Evolutionary conservation across 768 basidiomycete species (phyloP).

Genomic region (Boletellus ananas): DNA sequence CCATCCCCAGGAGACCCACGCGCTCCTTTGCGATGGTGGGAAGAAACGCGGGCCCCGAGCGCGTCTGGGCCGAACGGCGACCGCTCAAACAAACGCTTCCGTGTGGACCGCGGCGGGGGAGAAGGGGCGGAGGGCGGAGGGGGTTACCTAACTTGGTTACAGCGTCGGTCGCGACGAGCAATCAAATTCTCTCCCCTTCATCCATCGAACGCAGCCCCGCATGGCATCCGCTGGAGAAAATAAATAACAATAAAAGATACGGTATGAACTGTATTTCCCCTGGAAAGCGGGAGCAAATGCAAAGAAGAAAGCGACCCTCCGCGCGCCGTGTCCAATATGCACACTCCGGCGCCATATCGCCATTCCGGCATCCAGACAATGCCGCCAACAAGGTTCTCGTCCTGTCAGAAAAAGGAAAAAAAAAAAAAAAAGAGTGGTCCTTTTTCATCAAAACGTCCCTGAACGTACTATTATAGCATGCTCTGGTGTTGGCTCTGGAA

Average conservation of each 20-base stretch:
- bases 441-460: neutral
- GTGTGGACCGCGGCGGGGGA: too few relatives aligned
- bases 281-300: neutral
- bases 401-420: neutral
- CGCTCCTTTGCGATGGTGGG: neutral
- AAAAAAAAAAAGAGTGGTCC: neutral
- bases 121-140: too few relatives aligned
- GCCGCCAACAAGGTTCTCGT: constrained; percentile 9
- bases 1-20: too few relatives aligned
- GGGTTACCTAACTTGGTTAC: too few relatives aligned
- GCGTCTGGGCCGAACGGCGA: neutral
- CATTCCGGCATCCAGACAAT: constrained; percentile 7
- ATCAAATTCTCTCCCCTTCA: too few relatives aligned
- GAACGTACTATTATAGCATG: constrained; percentile 1
- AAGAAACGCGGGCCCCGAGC: neutral
- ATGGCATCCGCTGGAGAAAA: neutral
- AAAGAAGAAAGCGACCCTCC: too few relatives aligned
- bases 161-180: too few relatives aligned
- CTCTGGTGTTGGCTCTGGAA: neutral
- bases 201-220: constrained; percentile 7
- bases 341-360: neutral
- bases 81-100: neutral
- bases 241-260: neutral
- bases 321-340: too few relatives aligned
- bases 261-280: constrained; percentile 11